phyloP scores from a whole-genome alignment of 305 asterid genomes.

The Fraxinus xanthoxyloides region DNA sequence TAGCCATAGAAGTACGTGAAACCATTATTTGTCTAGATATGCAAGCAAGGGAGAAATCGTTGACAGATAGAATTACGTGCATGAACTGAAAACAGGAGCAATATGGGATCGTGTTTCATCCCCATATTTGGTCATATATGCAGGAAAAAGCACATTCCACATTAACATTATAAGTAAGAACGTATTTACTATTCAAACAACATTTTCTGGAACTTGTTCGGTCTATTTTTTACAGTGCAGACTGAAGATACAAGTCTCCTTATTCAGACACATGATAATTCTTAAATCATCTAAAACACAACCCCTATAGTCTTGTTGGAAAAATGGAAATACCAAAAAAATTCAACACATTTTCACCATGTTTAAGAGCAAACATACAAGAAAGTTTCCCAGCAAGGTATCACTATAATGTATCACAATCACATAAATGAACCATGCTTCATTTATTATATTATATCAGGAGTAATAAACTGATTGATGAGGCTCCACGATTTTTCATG shows the following conservation, averaged over 20 bases:
- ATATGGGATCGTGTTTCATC: background rate
- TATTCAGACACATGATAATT: background rate
- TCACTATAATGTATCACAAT: background rate
- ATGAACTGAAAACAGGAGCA: background rate
- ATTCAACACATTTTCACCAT: background rate
- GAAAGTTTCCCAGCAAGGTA: background rate
- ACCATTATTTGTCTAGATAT: constrained; percentile 9
- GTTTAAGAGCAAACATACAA: background rate
- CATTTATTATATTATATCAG: background rate
- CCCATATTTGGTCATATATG: background rate
- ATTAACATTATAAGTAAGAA: background rate
- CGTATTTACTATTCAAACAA: background rate
- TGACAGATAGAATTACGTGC: background rate
- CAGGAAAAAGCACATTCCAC: background rate
- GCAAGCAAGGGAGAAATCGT: background rate
- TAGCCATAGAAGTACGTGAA: background rate
- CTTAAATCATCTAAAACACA: background rate
- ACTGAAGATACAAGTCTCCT: constrained; percentile 7
- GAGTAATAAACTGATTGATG: background rate
- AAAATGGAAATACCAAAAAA: background rate
- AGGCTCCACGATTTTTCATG: background rate
- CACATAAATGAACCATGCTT: background rate
- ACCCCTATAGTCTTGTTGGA: background rate
- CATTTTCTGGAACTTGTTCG: background rate
- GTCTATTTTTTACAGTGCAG: constrained; percentile 4